These are phyloP conservation scores for Jackrogersella minutella DNA, from an alignment of 495 filamentous ascomycete species.

Conservation along the genomic window DNA sequence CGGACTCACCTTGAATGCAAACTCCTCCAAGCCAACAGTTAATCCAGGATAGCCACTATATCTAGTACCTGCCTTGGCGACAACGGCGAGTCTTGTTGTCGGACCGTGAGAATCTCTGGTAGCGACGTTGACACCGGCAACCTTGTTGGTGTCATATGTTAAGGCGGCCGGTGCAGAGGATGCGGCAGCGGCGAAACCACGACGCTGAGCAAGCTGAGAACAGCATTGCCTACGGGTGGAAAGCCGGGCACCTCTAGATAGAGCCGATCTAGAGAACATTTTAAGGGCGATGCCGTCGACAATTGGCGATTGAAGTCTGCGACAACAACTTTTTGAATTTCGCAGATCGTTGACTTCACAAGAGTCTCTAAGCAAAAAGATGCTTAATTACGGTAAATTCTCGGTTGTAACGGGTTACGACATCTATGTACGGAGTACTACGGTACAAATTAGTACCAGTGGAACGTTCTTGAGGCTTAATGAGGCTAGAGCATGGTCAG, in stretches of 20 bases:
- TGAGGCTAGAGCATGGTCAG: slow-evolving; percentile 36
- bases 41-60: slow-evolving; percentile 90
- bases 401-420: slow-evolving; percentile 37
- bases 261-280: slow-evolving; percentile 86
- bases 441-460: too few relatives aligned
- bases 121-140: slow-evolving; percentile 87
- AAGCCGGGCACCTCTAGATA: slow-evolving; percentile 79
- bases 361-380: slow-evolving; percentile 42
- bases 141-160: slow-evolving; percentile 86
- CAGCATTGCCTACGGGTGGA: slow-evolving; percentile 72
- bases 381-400: slow-evolving; percentile 50
- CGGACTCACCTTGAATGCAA: slow-evolving; percentile 95
- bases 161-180: slow-evolving; percentile 71
- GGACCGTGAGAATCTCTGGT: slow-evolving; percentile 86
- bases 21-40: slow-evolving; percentile 87
- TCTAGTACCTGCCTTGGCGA: slow-evolving; percentile 90
- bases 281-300: slow-evolving; percentile 61
- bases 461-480: slow-evolving; percentile 28
- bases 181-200: slow-evolving; percentile 81
- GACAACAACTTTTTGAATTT: slow-evolving; percentile 42
- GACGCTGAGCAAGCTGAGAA: slow-evolving; percentile 65
- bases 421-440: background rate
- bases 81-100: slow-evolving; percentile 87
- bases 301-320: slow-evolving; percentile 57
- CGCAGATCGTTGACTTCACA: slow-evolving; percentile 37